These are phyloP conservation scores for Moelleriella libera DNA, from an alignment of 2,329 filamentous ascomycete genomes.

Conservation along the genomic window DNA sequence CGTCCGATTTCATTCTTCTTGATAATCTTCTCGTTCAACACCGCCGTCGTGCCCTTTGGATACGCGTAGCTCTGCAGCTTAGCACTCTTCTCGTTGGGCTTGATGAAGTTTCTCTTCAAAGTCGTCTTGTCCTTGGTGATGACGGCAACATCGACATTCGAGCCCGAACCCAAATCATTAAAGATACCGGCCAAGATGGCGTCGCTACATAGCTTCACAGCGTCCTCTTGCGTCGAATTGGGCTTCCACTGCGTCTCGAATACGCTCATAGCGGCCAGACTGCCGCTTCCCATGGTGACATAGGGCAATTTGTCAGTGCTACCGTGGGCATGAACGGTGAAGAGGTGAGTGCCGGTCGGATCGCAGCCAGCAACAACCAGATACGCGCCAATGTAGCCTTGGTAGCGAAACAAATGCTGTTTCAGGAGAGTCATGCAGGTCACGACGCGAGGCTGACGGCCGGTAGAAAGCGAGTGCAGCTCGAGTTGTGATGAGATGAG, in stretches of 20 bases:
- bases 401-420: constrained; percentile 97
- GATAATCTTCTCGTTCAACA: constrained; percentile 92
- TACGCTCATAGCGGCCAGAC: constrained; percentile 90
- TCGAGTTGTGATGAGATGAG: constrained; percentile 98
- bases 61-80: constrained; percentile 95
- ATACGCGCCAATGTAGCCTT: constrained; percentile 95
- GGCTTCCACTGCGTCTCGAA: constrained; percentile 95
- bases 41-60: constrained; percentile 80
- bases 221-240: constrained; percentile 60
- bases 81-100: constrained; percentile 76
- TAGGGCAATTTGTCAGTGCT: constrained; percentile 98
- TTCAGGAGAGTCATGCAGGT: constrained; percentile 99
- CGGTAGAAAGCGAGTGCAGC: constrained; percentile 89
- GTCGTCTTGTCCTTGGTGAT: constrained; percentile 95
- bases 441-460: constrained; percentile 90
- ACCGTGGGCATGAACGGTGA: constrained; percentile 96
- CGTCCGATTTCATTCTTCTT: constrained; percentile 87
- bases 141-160: constrained; percentile 92
- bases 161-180: constrained; percentile 93
- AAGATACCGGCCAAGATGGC: constrained; percentile 96
- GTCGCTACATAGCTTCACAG: constrained; percentile 69
- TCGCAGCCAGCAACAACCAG: constrained; percentile 94
- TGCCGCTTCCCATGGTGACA: constrained; percentile 97
- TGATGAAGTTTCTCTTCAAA: constrained; percentile 82
- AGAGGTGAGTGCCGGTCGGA: constrained; percentile 86